Percentiles rank a stretch among this genome's conserved stretches.
phyloP scores from a whole-genome alignment of 805 yeast genomes.

The Diddensiella transvaalensis region DNA sequence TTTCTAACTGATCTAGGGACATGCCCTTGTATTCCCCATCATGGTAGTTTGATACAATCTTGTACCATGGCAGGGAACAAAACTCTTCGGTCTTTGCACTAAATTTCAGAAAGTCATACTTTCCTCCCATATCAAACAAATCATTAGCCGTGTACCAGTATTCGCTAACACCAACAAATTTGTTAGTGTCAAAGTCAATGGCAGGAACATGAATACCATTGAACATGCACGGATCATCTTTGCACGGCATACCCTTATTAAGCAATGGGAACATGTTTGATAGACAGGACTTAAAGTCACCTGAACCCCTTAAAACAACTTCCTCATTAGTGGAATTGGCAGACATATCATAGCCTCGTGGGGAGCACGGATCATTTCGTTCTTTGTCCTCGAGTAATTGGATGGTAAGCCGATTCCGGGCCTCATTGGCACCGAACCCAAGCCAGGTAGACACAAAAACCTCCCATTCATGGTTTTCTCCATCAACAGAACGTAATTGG shows the following conservation, averaged over 20 bases:
- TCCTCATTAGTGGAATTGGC: conserved; percentile 11
- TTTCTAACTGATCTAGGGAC: conserved; percentile 53
- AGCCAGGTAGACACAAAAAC: conserved; percentile 96
- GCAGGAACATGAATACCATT: conserved; percentile 94
- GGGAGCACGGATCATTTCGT: conserved; percentile 72
- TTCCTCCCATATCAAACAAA: conserved; percentile 83
- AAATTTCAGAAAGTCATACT: conserved; percentile 70
- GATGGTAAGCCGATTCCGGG: conserved; percentile 64
- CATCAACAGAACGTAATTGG: conserved; percentile 63
- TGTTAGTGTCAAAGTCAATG: conserved; percentile 72
- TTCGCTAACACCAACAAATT: conserved; percentile 90
- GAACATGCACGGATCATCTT: conserved; percentile 84
- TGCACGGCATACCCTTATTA: conserved; percentile 75
- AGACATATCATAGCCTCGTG: conserved; percentile 47
- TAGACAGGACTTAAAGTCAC: conserved; percentile 72
- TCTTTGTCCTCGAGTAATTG: conserved; percentile 10
- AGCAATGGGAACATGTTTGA: conserved; percentile 71
- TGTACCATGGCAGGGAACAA: conserved; percentile 74
- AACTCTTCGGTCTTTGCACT: conserved; percentile 62
- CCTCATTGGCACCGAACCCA: conserved; percentile 97
- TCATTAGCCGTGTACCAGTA: conserved; percentile 98
- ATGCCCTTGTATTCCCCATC: conserved; percentile 58
- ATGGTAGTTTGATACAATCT: conserved; percentile 43
- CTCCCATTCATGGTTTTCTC: conserved; percentile 70
- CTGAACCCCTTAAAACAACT: conserved; percentile 62